Evolutionary conservation across 768 basidiomycete species (phyloP).

Genomic region (Trametes villosa): DNA sequence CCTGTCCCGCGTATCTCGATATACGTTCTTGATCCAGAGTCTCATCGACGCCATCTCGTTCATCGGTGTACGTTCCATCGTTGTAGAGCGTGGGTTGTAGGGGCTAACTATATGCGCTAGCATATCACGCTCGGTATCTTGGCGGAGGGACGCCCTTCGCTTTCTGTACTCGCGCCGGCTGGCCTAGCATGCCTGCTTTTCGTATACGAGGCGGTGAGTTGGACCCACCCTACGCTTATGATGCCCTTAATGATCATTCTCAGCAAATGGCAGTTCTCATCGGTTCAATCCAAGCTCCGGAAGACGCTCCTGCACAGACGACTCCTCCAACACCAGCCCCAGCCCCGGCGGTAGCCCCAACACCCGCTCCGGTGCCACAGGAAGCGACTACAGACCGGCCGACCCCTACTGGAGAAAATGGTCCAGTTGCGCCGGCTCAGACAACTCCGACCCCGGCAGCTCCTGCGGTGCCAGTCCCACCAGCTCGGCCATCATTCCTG

Average conservation of each 20-base stretch:
- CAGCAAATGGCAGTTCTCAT: conserved; percentile 87
- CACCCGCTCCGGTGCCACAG: conserved; percentile 25
- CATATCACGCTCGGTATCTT: conserved; percentile 89
- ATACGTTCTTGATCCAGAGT: conserved; percentile 81
- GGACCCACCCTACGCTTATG: neutral
- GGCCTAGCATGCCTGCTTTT: conserved; percentile 82
- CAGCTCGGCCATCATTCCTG: conserved; percentile 39
- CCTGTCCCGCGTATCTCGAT: conserved; percentile 78
- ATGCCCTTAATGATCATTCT: neutral
- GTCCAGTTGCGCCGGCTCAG: conserved; percentile 17
- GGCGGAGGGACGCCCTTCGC: conserved; percentile 78
- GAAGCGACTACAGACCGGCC: conserved; percentile 19
- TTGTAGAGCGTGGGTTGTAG: neutral
- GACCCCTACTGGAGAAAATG: neutral
- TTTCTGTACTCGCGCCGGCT: conserved; percentile 83
- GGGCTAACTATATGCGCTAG: conserved; percentile 27
- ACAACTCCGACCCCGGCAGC: conserved; percentile 13
- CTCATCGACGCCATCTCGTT: conserved; percentile 84
- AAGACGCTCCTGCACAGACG: conserved; percentile 48
- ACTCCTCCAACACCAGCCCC: conserved; percentile 20
- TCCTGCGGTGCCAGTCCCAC: conserved; percentile 21
- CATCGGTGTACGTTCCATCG: conserved; percentile 53
- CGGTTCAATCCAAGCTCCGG: conserved; percentile 82
- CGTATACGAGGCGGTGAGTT: conserved; percentile 78
- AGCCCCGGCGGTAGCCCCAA: neutral